Evolutionary conservation across 176 grass and related monocot species (phyloP).

Genomic region (Areca catechu): DNA sequence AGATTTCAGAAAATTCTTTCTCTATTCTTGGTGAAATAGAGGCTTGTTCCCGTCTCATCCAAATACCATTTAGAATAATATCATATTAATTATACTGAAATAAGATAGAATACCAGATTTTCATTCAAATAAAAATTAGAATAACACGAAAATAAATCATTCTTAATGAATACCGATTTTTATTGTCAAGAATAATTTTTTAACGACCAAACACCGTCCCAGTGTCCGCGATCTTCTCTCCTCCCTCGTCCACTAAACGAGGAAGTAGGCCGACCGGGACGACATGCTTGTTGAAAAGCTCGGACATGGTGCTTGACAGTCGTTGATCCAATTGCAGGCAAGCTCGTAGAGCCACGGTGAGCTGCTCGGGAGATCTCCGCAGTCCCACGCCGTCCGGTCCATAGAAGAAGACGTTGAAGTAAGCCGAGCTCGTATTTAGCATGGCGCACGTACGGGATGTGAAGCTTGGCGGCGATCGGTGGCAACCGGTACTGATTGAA

Average conservation of each 20-base stretch:
- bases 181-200: too few relatives aligned
- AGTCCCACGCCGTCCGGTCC: constrained; percentile 3
- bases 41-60: too few relatives aligned
- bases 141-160: too few relatives aligned
- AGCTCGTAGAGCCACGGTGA: constrained; percentile 24
- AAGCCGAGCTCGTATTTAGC: constrained; percentile 23
- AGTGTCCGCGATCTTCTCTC: not conserved
- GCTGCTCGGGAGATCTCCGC: constrained; percentile 12
- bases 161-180: too few relatives aligned
- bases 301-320: constrained; percentile 18
- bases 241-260: not conserved
- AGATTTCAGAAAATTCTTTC: too few relatives aligned
- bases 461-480: constrained; percentile 19
- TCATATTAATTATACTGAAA: too few relatives aligned
- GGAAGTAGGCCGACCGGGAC: constrained; percentile 28
- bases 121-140: too few relatives aligned
- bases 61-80: too few relatives aligned
- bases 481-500: constrained; percentile 43
- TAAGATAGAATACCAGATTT: too few relatives aligned
- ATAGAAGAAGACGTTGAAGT: constrained; percentile 7
- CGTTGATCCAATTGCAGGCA: constrained; percentile 27
- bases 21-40: too few relatives aligned
- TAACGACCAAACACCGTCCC: too few relatives aligned
- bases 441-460: constrained; percentile 53
- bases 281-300: constrained; percentile 12